Conservation (phyloP, 345 rosid species). For the Linum trigynum region DNA sequence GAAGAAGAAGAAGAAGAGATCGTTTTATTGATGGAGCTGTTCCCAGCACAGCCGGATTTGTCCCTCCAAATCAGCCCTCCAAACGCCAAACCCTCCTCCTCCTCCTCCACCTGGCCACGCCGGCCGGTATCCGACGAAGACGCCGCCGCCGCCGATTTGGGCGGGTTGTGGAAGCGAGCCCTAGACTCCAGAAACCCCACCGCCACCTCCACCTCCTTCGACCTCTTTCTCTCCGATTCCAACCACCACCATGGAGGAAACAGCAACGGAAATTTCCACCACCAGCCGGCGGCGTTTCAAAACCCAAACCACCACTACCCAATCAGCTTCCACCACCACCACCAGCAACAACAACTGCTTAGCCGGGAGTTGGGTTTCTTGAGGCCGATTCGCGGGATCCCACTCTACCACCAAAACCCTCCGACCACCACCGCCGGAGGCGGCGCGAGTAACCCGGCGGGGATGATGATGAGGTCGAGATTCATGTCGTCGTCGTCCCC, state of each 20-base stretch:
- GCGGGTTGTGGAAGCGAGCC: constrained; percentile 48
- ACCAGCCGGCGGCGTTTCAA: not conserved
- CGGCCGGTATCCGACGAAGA: constrained; percentile 42
- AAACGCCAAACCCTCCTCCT: constrained; percentile 48
- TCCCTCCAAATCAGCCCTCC: constrained; percentile 70
- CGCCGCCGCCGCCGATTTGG: constrained; percentile 25
- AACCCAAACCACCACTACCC: constrained; percentile 21
- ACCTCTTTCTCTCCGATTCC: constrained; percentile 60
- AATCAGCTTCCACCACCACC: constrained; percentile 2
- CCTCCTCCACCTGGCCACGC: constrained; percentile 29
- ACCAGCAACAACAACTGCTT: constrained; percentile 22
- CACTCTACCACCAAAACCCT: constrained; percentile 53
- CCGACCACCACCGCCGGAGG: constrained; percentile 15
- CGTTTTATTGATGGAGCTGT: constrained; percentile 44
- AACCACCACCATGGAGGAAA: constrained; percentile 28
- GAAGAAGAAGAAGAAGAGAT: no score
- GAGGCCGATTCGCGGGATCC: constrained; percentile 86
- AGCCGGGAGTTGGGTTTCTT: constrained; percentile 54
- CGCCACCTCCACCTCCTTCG: constrained; percentile 22
- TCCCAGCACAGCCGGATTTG: constrained; percentile 76
- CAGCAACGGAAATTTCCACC: no score
- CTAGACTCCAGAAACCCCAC: constrained; percentile 24
- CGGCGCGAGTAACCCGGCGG: constrained; percentile 9
- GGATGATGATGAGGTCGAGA: constrained; percentile 50
- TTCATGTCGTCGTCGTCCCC: constrained; percentile 20